phyloP scores from a whole-genome alignment of 73 alveolate species.

The Tetrahymena thermophila region DNA sequence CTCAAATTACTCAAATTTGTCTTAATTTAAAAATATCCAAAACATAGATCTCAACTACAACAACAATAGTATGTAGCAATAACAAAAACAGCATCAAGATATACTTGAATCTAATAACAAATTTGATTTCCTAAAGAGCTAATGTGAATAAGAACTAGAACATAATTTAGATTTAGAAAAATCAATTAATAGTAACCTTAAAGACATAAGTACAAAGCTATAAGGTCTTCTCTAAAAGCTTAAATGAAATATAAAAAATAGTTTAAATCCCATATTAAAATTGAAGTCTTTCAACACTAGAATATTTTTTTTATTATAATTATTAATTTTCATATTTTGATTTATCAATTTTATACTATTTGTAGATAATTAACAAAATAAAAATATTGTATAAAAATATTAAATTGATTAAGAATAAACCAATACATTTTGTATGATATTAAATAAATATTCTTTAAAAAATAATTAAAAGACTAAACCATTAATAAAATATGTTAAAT shows the following conservation, averaged over 20 bases:
- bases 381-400: no score
- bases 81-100: background rate
- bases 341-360: no score
- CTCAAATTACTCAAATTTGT: background rate
- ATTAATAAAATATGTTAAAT: no score
- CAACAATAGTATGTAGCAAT: background rate
- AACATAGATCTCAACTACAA: background rate
- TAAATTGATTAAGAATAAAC: no score
- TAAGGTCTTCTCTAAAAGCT: background rate
- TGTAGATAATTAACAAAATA: no score
- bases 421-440: no score
- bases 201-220: background rate
- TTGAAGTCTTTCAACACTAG: no score
- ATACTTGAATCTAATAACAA: background rate
- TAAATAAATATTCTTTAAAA: no score
- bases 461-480: no score
- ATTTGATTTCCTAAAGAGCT: background rate
- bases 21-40: background rate
- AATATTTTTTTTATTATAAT: no score
- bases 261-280: no score
- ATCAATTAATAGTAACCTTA: background rate
- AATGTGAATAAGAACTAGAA: background rate
- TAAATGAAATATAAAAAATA: background rate
- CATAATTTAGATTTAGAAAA: background rate
- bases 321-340: no score